Conservation (phyloP, 352 stramenopile genomes). For the Globisporangium megalacanthum region DNA sequence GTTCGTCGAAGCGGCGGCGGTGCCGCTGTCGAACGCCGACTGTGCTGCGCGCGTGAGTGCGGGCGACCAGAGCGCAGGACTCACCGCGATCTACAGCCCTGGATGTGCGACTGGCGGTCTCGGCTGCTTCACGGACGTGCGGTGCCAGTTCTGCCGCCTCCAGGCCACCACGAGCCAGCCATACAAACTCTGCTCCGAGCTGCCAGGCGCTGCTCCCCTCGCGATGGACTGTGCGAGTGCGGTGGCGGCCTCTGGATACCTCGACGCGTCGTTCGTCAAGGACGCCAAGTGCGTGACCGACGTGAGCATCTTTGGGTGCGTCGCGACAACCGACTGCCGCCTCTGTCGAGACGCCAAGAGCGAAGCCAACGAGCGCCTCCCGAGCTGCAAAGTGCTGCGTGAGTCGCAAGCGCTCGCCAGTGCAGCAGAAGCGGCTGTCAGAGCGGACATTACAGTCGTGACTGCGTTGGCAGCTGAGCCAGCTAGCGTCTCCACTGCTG, state of each 20-base stretch:
- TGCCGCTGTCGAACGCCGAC: slow-evolving; percentile 8
- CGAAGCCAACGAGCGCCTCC: slow-evolving; percentile 47
- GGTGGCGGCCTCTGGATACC: slow-evolving; percentile 24
- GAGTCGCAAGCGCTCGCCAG: slow-evolving; percentile 2
- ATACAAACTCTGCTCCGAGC: slow-evolving; percentile 17
- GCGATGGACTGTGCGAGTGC: slow-evolving; percentile 20
- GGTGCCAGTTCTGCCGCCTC: slow-evolving; percentile 25
- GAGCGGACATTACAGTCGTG: not conserved
- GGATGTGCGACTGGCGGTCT: slow-evolving; percentile 22
- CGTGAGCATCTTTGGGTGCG: slow-evolving; percentile 33
- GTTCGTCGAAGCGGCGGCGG: not conserved
- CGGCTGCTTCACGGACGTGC: slow-evolving; percentile 22
- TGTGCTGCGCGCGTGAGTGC: slow-evolving; percentile 22
- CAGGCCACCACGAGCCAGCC: slow-evolving; percentile 17
- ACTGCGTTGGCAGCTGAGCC: not conserved
- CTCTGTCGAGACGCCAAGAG: slow-evolving; percentile 57
- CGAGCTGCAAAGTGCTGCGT: slow-evolving; percentile 47
- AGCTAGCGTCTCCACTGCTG: not conserved
- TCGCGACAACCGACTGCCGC: slow-evolving; percentile 35
- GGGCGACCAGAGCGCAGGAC: slow-evolving; percentile 27
- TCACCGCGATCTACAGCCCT: slow-evolving; percentile 20
- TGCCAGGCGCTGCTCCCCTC: slow-evolving; percentile 15
- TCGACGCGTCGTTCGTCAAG: slow-evolving; percentile 33
- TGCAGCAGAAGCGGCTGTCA: not conserved
- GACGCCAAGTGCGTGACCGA: slow-evolving; percentile 33